A percentile compares a stretch with the other conserved stretches of the same genome.
Conservation (phyloP, 768 basidiomycete genomes). For the Russula brevipes region DNA sequence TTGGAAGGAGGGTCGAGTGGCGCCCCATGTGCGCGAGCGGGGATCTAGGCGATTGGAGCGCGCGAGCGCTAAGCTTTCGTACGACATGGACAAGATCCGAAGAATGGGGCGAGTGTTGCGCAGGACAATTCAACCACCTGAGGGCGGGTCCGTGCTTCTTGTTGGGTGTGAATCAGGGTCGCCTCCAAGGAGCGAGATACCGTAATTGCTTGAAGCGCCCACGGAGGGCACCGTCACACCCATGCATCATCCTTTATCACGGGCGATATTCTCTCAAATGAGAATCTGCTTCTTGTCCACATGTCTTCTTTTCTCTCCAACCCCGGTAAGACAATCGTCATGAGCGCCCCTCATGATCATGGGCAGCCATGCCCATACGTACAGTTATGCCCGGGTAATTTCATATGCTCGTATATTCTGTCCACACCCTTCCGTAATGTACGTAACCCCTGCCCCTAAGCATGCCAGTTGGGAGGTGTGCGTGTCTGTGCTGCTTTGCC, state of each 20-base stretch:
- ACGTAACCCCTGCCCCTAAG: not conserved
- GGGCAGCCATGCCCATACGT: not conserved
- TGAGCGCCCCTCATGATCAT: not conserved
- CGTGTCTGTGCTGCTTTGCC: not conserved
- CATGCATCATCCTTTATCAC: too few relatives aligned
- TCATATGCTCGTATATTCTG: not conserved
- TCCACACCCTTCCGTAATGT: not conserved
- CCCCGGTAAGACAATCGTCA: not conserved
- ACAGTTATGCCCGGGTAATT: not conserved
- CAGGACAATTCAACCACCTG: too few relatives aligned
- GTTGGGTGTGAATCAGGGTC: not conserved
- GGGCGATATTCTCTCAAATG: not conserved
- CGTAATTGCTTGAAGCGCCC: not conserved
- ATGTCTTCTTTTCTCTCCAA: not conserved
- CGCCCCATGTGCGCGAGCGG: not conserved
- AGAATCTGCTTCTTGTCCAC: not conserved
- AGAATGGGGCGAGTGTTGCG: not conserved
- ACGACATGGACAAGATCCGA: not conserved
- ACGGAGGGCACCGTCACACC: not conserved
- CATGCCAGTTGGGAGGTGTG: not conserved
- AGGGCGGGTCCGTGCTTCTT: not conserved
- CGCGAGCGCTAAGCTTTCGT: not conserved
- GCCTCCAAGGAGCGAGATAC: too few relatives aligned
- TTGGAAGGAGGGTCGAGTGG: not conserved
- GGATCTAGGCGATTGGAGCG: not conserved